Evolutionary conservation across 2,329 filamentous ascomycete species (phyloP).

Genomic region (Apiospora phragmitis): DNA sequence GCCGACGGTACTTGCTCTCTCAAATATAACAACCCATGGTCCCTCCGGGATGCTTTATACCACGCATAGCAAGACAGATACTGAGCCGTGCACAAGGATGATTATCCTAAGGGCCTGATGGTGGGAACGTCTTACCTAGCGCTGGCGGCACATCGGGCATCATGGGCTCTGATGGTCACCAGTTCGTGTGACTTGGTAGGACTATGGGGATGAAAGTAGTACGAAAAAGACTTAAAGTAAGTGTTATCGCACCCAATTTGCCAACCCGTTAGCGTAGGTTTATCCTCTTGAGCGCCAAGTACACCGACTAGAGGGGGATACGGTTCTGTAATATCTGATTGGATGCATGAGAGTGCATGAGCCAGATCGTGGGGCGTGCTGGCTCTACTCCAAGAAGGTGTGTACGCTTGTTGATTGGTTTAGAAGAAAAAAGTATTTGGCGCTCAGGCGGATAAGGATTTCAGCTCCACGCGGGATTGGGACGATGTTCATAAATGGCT

Average conservation of each 20-base stretch:
- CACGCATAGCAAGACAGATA: neutral
- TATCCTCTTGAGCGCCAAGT: too few relatives aligned
- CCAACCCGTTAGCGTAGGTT: neutral
- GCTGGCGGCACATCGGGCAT: neutral
- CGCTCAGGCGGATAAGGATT: too few relatives aligned
- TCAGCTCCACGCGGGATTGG: neutral
- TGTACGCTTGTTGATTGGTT: too few relatives aligned
- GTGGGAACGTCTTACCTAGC: neutral
- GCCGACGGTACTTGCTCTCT: neutral
- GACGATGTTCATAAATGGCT: too few relatives aligned
- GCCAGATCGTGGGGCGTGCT: too few relatives aligned
- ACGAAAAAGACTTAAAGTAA: neutral
- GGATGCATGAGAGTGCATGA: too few relatives aligned
- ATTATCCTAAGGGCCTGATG: neutral
- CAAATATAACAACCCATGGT: neutral
- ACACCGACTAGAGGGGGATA: too few relatives aligned
- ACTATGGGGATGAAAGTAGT: neutral
- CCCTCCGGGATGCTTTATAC: neutral
- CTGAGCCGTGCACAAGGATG: neutral
- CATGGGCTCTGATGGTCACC: neutral
- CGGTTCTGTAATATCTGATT: too few relatives aligned
- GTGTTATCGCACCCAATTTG: neutral
- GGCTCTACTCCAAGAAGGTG: too few relatives aligned
- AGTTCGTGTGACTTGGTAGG: neutral
- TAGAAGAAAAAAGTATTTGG: too few relatives aligned